Base-by-base conservation (phyloP, 495 filamentous ascomycete species). In the Aspergillus nidulans region DNA sequence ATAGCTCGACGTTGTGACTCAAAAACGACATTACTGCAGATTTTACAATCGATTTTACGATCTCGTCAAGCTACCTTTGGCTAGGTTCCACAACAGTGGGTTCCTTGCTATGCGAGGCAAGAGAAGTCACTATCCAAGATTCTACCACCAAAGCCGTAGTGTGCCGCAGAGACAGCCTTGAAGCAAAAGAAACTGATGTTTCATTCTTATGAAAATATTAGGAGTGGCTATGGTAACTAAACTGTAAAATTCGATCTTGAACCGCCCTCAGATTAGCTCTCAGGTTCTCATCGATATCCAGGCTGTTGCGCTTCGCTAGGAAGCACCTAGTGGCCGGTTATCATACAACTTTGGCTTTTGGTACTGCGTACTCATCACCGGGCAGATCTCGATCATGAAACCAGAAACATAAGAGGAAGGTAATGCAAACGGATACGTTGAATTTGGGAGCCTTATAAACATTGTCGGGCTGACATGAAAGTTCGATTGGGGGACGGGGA, bases 281-380 rank as follows among this genome's bases (percentile, higher is more conserved):
- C 77, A 65, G 59, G 77, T 80, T 78, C 70, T 74, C 77, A 80
- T 66, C 40, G 75, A 67, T 70, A 71, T 77, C 77, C 77, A 69
- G 61, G 57, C 66, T 28, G 42, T 23, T 57, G 38, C 55, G 54
- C 47, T 38, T 40, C 8, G 26, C 46, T 23, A 20, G 16, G 28
- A 58, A 34, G 40, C 53, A 43, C n/a, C 57, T 34, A 44, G 18
- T 42, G 46, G 67, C 64, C 72, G 76, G 77, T 69, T 78, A 73
- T 64, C 77, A 57, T 72, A 62, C 77, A 78, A 75, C 64, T 80
- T 80, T 80, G 77, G 77, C 77, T 80, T 80, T 79, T 78, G 76
- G 72, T 67, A 68, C 54, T 55, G 46, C 52, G 36, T 39, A 39
- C 66, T 80, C 77, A 73, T 79, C 77, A 79, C 60, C 43, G 74